phyloP scores from a whole-genome alignment of 1,284 basidiomycete genomes.

The Xerocomus minutiporus region DNA sequence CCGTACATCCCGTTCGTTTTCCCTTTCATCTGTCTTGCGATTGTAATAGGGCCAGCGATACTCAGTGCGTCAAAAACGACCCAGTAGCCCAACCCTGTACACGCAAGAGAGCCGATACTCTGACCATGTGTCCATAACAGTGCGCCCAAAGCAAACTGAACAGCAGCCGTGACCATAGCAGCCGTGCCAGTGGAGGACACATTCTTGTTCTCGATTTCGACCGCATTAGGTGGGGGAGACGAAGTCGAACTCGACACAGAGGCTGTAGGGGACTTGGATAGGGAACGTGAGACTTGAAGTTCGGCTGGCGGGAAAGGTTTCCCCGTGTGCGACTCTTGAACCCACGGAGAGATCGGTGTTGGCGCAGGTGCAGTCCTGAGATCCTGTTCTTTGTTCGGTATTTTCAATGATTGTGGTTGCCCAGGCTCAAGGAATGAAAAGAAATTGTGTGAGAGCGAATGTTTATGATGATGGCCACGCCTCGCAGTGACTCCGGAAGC shows the following conservation, averaged over 20 bases:
- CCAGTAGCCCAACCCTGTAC: constrained; percentile 92
- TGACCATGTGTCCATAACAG: constrained; percentile 91
- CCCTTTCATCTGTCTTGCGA: constrained; percentile 27
- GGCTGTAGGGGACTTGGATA: constrained; percentile 22
- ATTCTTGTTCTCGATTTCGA: neutral
- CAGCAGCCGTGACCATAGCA: constrained; percentile 30
- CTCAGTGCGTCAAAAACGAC: constrained; percentile 93
- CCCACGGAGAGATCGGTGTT: constrained; percentile 22
- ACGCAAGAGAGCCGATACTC: constrained; percentile 78
- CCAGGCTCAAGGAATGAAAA: constrained; percentile 81
- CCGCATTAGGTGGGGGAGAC: neutral
- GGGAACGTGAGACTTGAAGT: constrained; percentile 17
- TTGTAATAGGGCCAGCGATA: constrained; percentile 46
- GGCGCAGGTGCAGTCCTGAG: constrained; percentile 21
- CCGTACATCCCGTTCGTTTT: constrained; percentile 25
- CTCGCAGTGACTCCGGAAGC: constrained; percentile 31
- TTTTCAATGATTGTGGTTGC: constrained; percentile 9
- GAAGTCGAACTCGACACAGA: constrained; percentile 10
- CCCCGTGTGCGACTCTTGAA: constrained; percentile 13
- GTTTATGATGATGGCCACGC: constrained; percentile 87
- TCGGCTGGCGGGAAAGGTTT: neutral
- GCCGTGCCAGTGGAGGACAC: constrained; percentile 19
- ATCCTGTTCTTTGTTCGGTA: constrained; percentile 3
- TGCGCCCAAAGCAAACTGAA: constrained; percentile 60
- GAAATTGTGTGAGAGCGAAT: constrained; percentile 91